These are phyloP conservation scores for Ceratocystis cubensis DNA, from an alignment of 2,329 filamentous ascomycete genomes.

Conservation along the genomic window DNA sequence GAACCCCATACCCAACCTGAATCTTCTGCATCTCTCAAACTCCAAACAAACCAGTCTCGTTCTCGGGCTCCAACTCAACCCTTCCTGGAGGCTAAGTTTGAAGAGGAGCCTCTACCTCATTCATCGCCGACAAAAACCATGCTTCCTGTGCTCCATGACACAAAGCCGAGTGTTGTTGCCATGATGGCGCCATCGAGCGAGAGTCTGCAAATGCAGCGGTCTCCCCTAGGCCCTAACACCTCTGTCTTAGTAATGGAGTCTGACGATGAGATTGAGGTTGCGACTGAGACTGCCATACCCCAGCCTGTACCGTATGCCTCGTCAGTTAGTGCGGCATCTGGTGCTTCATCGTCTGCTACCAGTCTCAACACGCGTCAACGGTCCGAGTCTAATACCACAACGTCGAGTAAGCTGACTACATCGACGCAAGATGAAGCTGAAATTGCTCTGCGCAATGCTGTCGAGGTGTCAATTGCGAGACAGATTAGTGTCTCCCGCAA, in stretches of 20 bases:
- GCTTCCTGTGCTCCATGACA: neutral
- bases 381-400: slow-evolving; percentile 28
- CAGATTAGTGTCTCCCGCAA: slow-evolving; percentile 54
- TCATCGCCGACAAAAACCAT: neutral
- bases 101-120: slow-evolving; percentile 1
- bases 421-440: slow-evolving; percentile 32
- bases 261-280: slow-evolving; percentile 27
- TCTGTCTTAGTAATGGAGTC: slow-evolving; percentile 34
- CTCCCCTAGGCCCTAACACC: slow-evolving; percentile 27
- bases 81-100: neutral
- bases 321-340: slow-evolving; percentile 33
- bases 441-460: slow-evolving; percentile 39
- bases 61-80: neutral
- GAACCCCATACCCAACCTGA: slow-evolving; percentile 9
- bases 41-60: neutral
- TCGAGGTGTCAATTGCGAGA: slow-evolving; percentile 54
- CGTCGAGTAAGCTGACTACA: slow-evolving; percentile 28
- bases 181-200: slow-evolving; percentile 10
- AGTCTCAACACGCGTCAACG: slow-evolving; percentile 21
- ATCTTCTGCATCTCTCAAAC: neutral
- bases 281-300: slow-evolving; percentile 24
- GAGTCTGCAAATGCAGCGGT: neutral
- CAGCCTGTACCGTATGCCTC: slow-evolving; percentile 22
- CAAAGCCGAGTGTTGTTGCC: neutral
- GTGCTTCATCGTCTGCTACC: slow-evolving; percentile 28